These are phyloP conservation scores for Ascochyta rabiei DNA, from an alignment of 2,329 filamentous ascomycete genomes.

Conservation along the genomic window DNA sequence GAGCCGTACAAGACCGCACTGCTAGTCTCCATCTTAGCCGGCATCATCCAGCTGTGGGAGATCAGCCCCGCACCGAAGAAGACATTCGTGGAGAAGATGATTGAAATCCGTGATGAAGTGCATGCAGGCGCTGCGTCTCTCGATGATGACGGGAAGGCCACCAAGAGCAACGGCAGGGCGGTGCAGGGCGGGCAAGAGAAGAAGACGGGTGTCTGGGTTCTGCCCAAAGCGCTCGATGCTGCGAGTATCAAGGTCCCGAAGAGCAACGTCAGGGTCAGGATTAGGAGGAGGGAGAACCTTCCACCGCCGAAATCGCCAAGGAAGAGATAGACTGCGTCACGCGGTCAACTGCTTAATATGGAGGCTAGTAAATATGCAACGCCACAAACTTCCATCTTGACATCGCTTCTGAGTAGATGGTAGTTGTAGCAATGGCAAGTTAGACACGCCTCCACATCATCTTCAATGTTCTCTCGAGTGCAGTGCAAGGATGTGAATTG, in stretches of 20 bases:
- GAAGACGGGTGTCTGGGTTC: constrained; percentile 51
- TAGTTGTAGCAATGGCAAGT: no score
- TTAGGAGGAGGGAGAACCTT: constrained; percentile 50
- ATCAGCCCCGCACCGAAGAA: constrained; percentile 43
- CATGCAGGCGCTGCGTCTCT: constrained; percentile 34
- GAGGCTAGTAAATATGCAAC: not conserved
- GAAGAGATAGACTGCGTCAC: constrained; percentile 3
- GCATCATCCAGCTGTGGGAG: constrained; percentile 46
- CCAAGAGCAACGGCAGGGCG: constrained; percentile 5
- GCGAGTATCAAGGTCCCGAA: constrained; percentile 59
- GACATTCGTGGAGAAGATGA: constrained; percentile 37
- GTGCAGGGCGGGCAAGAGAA: constrained; percentile 17
- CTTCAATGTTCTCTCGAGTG: not conserved
- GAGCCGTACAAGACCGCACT: constrained; percentile 33
- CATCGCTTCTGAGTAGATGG: not conserved
- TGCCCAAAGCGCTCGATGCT: constrained; percentile 56
- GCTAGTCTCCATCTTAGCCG: constrained; percentile 37
- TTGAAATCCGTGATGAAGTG: constrained; percentile 41
- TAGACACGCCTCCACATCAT: no score
- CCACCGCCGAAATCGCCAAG: constrained; percentile 9
- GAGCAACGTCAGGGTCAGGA: constrained; percentile 60
- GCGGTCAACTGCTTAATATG: not conserved
- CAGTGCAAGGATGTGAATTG: constrained; percentile 3
- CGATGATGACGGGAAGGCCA: constrained; percentile 11
- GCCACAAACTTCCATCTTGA: not conserved